Evolutionary conservation across 2,329 filamentous ascomycete genomes (phyloP).

Genomic region (Microdochium paspali): DNA sequence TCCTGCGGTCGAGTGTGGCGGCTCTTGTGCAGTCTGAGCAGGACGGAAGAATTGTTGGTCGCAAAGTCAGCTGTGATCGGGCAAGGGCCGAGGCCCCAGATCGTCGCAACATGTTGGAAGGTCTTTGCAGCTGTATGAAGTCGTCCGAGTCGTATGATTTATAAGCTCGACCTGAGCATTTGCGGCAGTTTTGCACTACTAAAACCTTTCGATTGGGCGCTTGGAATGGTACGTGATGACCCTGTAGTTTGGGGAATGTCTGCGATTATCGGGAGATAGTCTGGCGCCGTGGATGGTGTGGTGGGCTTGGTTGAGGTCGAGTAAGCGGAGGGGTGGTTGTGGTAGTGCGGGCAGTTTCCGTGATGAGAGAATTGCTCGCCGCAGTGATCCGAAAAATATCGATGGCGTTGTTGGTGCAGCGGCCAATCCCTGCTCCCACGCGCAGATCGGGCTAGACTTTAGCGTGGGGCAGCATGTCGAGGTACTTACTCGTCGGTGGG

Average conservation of each 20-base stretch:
- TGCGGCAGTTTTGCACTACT: background rate
- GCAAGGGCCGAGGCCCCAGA: background rate
- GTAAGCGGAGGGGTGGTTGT: background rate
- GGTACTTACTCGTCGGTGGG: background rate
- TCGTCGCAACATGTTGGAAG: background rate
- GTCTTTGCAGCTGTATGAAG: background rate
- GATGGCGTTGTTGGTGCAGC: background rate
- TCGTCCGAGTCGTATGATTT: background rate
- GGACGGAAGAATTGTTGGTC: conserved; percentile 23
- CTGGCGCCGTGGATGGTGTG: too few species aligned
- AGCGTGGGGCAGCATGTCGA: background rate
- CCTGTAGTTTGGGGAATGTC: too few species aligned
- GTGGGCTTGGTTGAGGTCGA: background rate
- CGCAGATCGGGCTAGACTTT: background rate
- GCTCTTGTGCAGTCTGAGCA: conserved; percentile 28
- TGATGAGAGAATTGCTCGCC: background rate
- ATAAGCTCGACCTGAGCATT: background rate
- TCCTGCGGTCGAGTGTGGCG: conserved; percentile 19
- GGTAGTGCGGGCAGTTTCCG: background rate
- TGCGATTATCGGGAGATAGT: too few species aligned
- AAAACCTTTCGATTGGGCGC: too few species aligned
- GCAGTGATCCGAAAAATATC: background rate
- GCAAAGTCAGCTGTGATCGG: conserved; percentile 26
- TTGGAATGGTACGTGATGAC: too few species aligned
- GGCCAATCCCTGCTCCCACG: background rate